phyloP scores from a whole-genome alignment of 768 basidiomycete species.

The Kwoniella sp. region DNA sequence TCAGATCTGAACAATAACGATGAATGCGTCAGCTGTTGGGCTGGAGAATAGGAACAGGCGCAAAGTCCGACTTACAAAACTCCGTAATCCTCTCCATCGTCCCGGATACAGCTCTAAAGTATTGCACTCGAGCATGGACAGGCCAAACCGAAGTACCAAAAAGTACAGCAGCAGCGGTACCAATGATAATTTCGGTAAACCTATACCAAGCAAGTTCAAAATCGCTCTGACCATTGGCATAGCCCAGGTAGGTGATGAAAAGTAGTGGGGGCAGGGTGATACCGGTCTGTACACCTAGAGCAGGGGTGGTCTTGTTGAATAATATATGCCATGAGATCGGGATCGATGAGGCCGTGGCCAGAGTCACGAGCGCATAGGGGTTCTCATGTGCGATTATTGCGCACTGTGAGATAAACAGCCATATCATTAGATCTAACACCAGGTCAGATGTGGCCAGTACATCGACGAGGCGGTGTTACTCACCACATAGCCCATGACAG shows the following conservation, averaged over 20 bases:
- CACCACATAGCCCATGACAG: constrained; percentile 50
- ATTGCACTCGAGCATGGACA: constrained; percentile 50
- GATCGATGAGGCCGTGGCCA: constrained; percentile 47
- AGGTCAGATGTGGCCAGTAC: background rate
- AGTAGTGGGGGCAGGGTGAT: constrained; percentile 56
- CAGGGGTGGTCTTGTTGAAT: constrained; percentile 37
- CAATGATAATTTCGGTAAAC: constrained; percentile 49
- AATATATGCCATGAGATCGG: constrained; percentile 54
- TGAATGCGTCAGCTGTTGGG: background rate
- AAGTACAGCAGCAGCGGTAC: constrained; percentile 54
- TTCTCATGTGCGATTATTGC: constrained; percentile 48
- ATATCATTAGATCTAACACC: background rate
- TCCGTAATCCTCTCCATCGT: constrained; percentile 46
- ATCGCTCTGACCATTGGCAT: constrained; percentile 30
- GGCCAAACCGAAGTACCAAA: constrained; percentile 54
- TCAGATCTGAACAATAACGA: constrained; percentile 30
- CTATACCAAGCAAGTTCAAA: constrained; percentile 50
- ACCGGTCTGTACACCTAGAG: constrained; percentile 41
- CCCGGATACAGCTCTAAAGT: constrained; percentile 41
- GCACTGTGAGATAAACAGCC: constrained; percentile 35
- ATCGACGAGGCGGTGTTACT: constrained; percentile 9
- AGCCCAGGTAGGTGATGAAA: constrained; percentile 50
- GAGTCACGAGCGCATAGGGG: constrained; percentile 48
- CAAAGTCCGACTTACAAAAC: constrained; percentile 39
- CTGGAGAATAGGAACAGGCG: background rate